Conservation (phyloP, 768 basidiomycete genomes). For the Panaeolus cyanescens region DNA sequence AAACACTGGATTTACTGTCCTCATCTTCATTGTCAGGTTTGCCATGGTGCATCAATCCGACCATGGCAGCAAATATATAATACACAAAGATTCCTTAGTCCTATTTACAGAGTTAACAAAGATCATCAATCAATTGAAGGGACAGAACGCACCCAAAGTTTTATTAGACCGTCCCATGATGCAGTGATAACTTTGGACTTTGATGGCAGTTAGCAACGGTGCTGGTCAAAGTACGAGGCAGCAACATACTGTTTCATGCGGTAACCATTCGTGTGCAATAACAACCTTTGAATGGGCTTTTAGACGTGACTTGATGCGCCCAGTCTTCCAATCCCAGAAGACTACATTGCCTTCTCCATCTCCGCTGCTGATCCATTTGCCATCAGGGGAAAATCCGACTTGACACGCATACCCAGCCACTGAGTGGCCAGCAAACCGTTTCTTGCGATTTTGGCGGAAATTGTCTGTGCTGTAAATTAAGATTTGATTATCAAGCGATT, state of each 20-base stretch:
- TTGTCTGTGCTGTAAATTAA: slow-evolving; percentile 97
- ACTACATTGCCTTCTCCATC: slow-evolving; percentile 94
- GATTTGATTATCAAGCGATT: slow-evolving; percentile 98
- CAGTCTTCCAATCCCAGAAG: slow-evolving; percentile 99
- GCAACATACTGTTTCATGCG: slow-evolving; percentile 87
- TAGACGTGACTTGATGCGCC: slow-evolving; percentile 88
- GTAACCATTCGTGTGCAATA: slow-evolving; percentile 97
- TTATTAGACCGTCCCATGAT: slow-evolving; percentile 97
- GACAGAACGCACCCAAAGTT: slow-evolving; percentile 80
- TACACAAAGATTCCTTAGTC: slow-evolving; percentile 26
- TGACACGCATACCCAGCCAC: slow-evolving; percentile 97
- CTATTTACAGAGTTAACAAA: slow-evolving; percentile 25
- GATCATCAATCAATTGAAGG: slow-evolving; percentile 4
- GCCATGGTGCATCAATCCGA: slow-evolving; percentile 13
- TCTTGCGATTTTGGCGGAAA: slow-evolving; percentile 98
- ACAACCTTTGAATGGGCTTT: slow-evolving; percentile 95
- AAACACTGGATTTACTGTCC: neutral
- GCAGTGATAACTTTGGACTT: slow-evolving; percentile 97
- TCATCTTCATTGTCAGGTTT: neutral
- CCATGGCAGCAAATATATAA: slow-evolving; percentile 19
- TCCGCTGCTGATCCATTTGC: slow-evolving; percentile 97
- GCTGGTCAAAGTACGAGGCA: slow-evolving; percentile 44
- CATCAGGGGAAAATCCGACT: slow-evolving; percentile 97
- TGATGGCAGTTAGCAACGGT: slow-evolving; percentile 27
- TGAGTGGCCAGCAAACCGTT: slow-evolving; percentile 96